Evolutionary conservation across 352 stramenopile genomes (phyloP), one percentile per base, ranked within the genome.

Genomic region (Globisporangium cylindrosporum): DNA sequence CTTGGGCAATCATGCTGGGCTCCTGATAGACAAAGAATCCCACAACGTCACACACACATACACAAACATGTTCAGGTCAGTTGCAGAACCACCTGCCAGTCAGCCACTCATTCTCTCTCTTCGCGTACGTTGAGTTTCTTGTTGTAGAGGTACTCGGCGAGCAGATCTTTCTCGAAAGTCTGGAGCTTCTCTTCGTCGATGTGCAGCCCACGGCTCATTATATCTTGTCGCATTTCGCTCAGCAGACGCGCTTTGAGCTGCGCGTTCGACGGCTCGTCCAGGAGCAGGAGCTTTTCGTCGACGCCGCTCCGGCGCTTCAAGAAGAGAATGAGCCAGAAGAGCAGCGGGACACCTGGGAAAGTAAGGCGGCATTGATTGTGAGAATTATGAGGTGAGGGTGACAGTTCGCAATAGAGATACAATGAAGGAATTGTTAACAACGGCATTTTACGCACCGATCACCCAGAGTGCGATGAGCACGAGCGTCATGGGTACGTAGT

Each of bases 291-390:
- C 10, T 76, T 80, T 57, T 90, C 77, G 9, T 75, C 74, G 9
- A 93, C 72, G 2, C 81, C 85, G 12, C 66, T 74, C 0, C 76
- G 74, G 5, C 82, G 74, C 63, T 89, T 89, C 48, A 80, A 43
- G 5, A 78, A 84, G 20, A 93, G 67, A n/a, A 91, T 81, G 20
- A 77, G 69, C 80, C 80, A 93, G 51, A 91, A 91, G 18, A 90
- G 68, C n/a, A 91, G 34, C 3, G 85, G 85, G 3, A 93, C 80
- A 22, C 85, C 85, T 91, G 66, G 34, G 36, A 73, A 38, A n/a
- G 51, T 22, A 9, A 18, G 15, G 4, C 4, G 14, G 27, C 27
- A 32, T 32, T 41, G 2, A 54, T 24, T 55, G 46, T 14, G 20
- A 7, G 46, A 54, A 18, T 7, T 3, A 10, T 49, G 15, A 27